Evolutionary conservation across 176 grass and related monocot genomes (phyloP), one percentile per base, ranked within the genome.

Genomic region (Echinochloa phyllopogon): DNA sequence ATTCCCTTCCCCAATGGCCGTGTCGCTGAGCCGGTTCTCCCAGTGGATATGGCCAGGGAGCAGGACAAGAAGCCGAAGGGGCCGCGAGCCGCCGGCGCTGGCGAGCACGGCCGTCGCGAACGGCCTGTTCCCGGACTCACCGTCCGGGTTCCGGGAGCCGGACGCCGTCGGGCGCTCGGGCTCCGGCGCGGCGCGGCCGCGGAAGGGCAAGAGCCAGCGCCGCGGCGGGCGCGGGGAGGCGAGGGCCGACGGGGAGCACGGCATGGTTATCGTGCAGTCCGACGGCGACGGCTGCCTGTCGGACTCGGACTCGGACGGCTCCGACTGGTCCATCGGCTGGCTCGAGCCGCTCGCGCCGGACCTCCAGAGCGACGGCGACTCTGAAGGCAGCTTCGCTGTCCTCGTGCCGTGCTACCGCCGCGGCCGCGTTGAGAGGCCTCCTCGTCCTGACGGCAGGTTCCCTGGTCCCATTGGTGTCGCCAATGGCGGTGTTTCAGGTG

Each of bases 321-420:
- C 91, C 1, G 94, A 96, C 65, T 93, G 94, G 94, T 96, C 94
- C 42, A 96, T 93, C 45, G 91, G 94, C 3, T 93, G 94, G 94
- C 85, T 89, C 4, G 91, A 97, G 67, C 91, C 94, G 42, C 94
- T 91, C 50, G 80, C 91, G 10, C 74, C 88, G 2, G 94, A 89
- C n/a, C 79, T 95, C n/a, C 87, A 85, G 65, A 87, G 80, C 57
- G 94, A 91, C 3, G 73, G 36, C 16, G 91, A 93, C 17, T 86
- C 94, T 0, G 91, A 93, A 61, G 84, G 89, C 29, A 91, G 94
- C 88, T 95, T 95, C 58, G 88, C 94, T 4, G 91, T 95, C 75
- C 83, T 95, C 11, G 94, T 95, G 42, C 94, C 88, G 1, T 95
- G 88, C 57, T 95, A 95, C 50, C 86, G 86, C 66, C 91, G 21